Evolutionary conservation across 2,329 filamentous ascomycete genomes (phyloP), one percentile per base, ranked within the genome.

Genomic region (Stemphylium vesicarium): DNA sequence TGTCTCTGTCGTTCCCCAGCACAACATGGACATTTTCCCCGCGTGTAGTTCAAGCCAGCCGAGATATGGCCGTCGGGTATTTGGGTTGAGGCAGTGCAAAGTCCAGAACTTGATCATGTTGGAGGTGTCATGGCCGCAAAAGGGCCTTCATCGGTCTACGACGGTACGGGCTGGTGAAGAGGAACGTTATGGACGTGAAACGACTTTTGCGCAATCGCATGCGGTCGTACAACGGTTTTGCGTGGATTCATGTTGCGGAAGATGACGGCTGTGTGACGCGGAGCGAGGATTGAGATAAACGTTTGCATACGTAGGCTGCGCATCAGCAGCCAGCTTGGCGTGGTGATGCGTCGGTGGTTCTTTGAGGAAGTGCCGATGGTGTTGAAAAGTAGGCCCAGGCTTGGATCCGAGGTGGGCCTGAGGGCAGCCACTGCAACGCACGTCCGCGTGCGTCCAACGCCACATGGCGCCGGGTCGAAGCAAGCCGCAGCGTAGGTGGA

Each of bases 41-140:
- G 42, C 20, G 29, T 32, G 16, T 13, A 11, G n/a, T 31, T 15
- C 15, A 36, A 24, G 32, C 8, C 18, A 26, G 7, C 42, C 42
- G 32, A 45, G 20, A 36, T 26, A 16, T 15, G 9, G 31, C 42
- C 42, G 31, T 15, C 12, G 13, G 13, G n/a, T n/a, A 33, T 16
- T 18, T 45, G 16, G 35, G 32, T 26, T 45, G 36, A 33, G 50
- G 50, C 50, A 26, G 50, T 53, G 43, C 50, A 48, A 24, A 11
- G 46, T 15, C 7, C 4, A 9, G 10, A 37, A 29, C 36, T n/a
- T 41, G 50, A 48, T 41, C 42, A 24, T 22, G 39, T 15, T 31
- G 11, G 29, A 12, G 22, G 4, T 32, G 16, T 22, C 31, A 16
- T 16, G 36, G 39, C 46, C 36, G 22, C 6, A 36, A 53, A 36